Base-by-base conservation (phyloP, 371 early-diverging fungal species). In the Mucor velutinosus region DNA sequence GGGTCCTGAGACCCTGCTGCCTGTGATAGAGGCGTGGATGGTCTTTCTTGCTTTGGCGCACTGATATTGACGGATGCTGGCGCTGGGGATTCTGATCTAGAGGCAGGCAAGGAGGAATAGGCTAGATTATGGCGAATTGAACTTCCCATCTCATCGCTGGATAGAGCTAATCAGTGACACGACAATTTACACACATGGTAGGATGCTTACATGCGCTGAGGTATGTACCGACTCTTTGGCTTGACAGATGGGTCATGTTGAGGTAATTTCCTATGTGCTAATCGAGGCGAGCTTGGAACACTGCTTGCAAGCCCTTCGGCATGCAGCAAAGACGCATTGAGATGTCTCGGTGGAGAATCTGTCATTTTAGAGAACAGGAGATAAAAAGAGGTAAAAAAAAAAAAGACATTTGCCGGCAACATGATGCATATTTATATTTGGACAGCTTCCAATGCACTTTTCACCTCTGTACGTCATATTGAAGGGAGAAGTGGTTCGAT, bases 1-100 rank as follows among this genome's bases (percentile, higher is more conserved):
- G 77, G 77, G 61, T 75, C 72, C 37, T 66, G 59, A 45, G 58
- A 25, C 10, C 59, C 39, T 0, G 23, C 59, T n/a, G 23, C 59
- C 15, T 59, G 59, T 2, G 39, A 59, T 59, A 59, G 39, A 6
- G 59, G 59, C 11, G 37, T 59, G 15, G 39, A 35, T n/a, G 37
- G 33, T 3, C 23, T 11, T 15, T 37, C 59, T 7, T 59, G 25
- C 17, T 32, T 33, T n/a, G 33, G 15, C n/a, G 0, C 19, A 5
- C 7, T 3, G 0, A 30, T 29, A 7, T 55, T 55, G 14, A 55
- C 14, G 14, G 0, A 55, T 27, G 17, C 30, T 0, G 33, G 33
- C 0, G 25, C 23, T 23, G 59, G 59, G 1, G 59, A 59, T 8
- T 39, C 39, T 21, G 59, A 19, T 37, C 39, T n/a, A 7, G 59